Evolutionary conservation across 805 yeast genomes (phyloP), one percentile per base, ranked within the genome.

Genomic region (Candida peoriensis): DNA sequence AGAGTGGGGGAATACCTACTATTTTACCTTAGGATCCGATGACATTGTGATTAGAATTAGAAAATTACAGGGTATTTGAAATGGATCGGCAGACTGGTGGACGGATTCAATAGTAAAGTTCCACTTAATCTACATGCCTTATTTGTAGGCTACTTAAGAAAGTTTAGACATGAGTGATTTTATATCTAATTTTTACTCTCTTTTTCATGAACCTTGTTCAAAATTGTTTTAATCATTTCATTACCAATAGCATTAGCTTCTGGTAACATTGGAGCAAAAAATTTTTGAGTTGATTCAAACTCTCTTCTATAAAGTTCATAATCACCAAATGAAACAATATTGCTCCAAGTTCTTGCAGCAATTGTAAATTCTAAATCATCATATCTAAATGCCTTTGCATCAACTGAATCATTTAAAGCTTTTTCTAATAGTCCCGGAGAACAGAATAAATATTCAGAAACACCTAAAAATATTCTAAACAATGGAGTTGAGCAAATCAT

Each of bases 401-500:
- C 51, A 10, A 83, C 62, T 0, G 95, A 82, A 40, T 82, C 90
- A 12, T 72, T 72, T 9, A 90, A 70, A 38, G 93, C 81, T 39
- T 77, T 78, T 29, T 88, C 96, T n/a, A 93, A 61, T 24, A 90
- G 59, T 1, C 81, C 83, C 0, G 93, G 90, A 0, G 88, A 76
- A 51, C 95, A 78, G 57, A 90, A 93, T 21, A 93, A 63, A 57
- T 87, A 90, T 55, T 93, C 97, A 0, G 95, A 76, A 17, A 93
- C 97, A 29, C 97, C 97, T 26, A 93, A 68, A 60, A 93, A 87
- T 26, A 93, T 87, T 55, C 97, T 72, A 55, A 90, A 93, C 20
- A 83, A 32, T 10, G 98, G 98, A 0, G 98, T 93, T 1, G 96
- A 85, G 55, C 97, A 90, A 39, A 90, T 89, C 62, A 90, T 89